Conservation (phyloP, 805 yeast species). For the Yamadazyma ubonensis region DNA sequence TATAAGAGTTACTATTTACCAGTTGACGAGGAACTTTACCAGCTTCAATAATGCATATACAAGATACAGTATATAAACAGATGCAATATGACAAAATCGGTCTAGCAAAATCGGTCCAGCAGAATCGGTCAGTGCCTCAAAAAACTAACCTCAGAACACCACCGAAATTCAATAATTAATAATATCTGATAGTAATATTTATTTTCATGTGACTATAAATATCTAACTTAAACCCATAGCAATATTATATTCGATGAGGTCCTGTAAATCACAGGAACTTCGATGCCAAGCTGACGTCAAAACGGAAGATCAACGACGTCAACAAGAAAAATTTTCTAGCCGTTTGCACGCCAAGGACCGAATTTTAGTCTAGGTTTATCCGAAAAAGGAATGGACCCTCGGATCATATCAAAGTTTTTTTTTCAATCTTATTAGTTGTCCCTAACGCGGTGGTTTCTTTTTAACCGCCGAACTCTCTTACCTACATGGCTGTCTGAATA, state of each 20-base stretch:
- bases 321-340: constrained; percentile 2
- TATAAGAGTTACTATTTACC: too few species aligned
- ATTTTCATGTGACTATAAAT: not conserved
- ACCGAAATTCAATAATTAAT: not conserved
- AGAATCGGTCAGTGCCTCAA: constrained; percentile 1
- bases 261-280: constrained; percentile 13
- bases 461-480: not conserved
- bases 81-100: constrained; percentile 5
- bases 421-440: too few species aligned
- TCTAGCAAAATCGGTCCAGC: not conserved
- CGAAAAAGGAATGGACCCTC: constrained; percentile 2
- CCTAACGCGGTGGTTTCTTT: not conserved
- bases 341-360: constrained; percentile 1
- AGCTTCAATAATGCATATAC: constrained; percentile 1
- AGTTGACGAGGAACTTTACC: not conserved
- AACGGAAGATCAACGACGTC: not conserved
- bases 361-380: not conserved
- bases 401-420: not conserved
- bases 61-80: constrained; percentile 3
- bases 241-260: constrained; percentile 9
- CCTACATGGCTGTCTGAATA: not conserved
- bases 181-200: not conserved
- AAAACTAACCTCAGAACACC: not conserved
- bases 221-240: not conserved
- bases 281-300: not conserved